Base-by-base conservation (phyloP, 139 green algal species). In the Chlamydomonas sphaeroides region DNA sequence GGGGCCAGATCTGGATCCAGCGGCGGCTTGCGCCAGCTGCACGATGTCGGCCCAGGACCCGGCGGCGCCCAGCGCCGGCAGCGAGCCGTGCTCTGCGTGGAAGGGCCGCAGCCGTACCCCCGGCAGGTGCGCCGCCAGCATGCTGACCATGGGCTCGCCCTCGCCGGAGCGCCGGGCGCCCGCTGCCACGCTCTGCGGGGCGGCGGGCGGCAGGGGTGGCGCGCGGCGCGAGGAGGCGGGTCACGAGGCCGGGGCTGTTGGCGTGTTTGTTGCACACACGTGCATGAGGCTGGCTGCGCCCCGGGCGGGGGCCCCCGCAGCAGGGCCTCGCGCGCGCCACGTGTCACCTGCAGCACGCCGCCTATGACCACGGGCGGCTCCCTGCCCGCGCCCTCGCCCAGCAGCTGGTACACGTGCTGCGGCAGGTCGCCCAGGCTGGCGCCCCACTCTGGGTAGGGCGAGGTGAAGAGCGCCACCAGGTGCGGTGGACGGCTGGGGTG, bases 71-170 rank as follows among this genome's bases (percentile, higher is more conserved):
- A 83, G 65, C 3, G 32, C 35, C 5, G 76, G 76, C 63, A 83
- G 62, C 39, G 76, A 83, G 28, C 53, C 39, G 3, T 62, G 20
- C 14, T 62, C 56, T 25, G 56, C 41, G 63, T 66, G n/a, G 76
- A 83, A 83, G 63, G 62, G 32, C 32, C 45, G 33, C 28, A 83
- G 41, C 15, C 32, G 33, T 7, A 80, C 74, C 5, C 74, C 74
- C 2, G 74, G 74, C 35, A 80, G 59, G 61, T 80, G 74, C 6
- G 74, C 74, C 39, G 74, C 74, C 74, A 80, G 30, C 39, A 71
- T n/a, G 28, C 30, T 39, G 53, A 70, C 59, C 11, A 38, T 41
- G 28, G 56, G 56, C 20, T n/a, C 36, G 39, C 72, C 56, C 21
- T 80, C 56, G 25, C 26, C 17, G 38, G 36, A 28, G 21, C 11